Base-by-base conservation (phyloP, 108 stramenopile species). In the Skeletonema tropicum region DNA sequence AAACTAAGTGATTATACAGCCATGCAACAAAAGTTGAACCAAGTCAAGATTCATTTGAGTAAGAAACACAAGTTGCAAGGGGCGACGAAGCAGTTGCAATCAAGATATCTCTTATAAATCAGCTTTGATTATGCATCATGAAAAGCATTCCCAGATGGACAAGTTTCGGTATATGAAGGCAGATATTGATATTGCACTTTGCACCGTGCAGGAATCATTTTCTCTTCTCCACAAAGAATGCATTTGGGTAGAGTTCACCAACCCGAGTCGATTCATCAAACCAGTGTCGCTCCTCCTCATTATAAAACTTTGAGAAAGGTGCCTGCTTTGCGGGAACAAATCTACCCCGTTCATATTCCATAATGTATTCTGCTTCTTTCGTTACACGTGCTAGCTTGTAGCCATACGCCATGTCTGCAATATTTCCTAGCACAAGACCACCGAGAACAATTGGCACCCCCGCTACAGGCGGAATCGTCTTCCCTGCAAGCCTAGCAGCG, bases 341-440 rank as follows among this genome's bases (percentile, higher is more conserved):
- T 5, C 87, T 70, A n/a, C 64, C 77, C 31, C 83, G 59, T 58
- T 88, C 87, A 57, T 88, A 25, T 49, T 81, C 83, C 62, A 88
- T 52, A 41, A 88, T 86, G 57, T 86, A 74, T 38, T 83, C 85
- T 31, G 85, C 87, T 57, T 88, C 87, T 71, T 78, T 86, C 60
- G 58, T 61, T 8, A 88, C 83, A 30, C 87, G 71, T 49, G 64
- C 64, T 36, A 88, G 25, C 39, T 88, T 88, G 70, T 88, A 86
- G 10, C 87, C 87, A 60, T 88, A 88, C 5, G 87, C 87, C 75
- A 88, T 41, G 52, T 88, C 87, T 32, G 80, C 79, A 12, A 88
- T 66, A 58, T 88, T 88, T 9, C 87, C 85, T 11, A 88, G 58
- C 17, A 82, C 70, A 12, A 88, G 39, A 0, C 73, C 87, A 12